A percentile compares a stretch with the other conserved stretches of the same genome.
phyloP scores from a whole-genome alignment of 495 filamentous ascomycete genomes.

The Xylona heveae region DNA sequence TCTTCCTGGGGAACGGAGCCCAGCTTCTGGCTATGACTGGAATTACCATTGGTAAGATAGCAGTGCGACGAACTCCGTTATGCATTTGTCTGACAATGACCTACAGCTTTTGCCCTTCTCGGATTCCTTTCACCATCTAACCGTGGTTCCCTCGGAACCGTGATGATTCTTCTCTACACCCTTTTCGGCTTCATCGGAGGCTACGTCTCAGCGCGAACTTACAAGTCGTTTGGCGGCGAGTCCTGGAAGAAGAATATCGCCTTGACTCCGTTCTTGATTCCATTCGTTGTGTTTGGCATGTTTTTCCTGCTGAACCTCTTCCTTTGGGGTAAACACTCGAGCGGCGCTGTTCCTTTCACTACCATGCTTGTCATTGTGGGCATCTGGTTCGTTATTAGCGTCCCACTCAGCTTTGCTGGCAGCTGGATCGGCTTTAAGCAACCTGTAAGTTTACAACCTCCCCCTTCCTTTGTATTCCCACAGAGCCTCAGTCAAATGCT shows the following conservation, averaged over 20 bases:
- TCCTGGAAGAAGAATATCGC: slow-evolving; percentile 85
- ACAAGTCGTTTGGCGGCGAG: slow-evolving; percentile 83
- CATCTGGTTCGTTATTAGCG: slow-evolving; percentile 93
- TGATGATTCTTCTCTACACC: slow-evolving; percentile 81
- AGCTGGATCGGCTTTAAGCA: slow-evolving; percentile 83
- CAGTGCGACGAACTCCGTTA: background rate
- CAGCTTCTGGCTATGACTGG: slow-evolving; percentile 97
- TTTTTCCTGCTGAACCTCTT: slow-evolving; percentile 96
- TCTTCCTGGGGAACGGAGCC: slow-evolving; percentile 81
- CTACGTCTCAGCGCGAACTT: slow-evolving; percentile 70
- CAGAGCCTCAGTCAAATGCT: too few species aligned
- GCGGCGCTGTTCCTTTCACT: slow-evolving; percentile 84
- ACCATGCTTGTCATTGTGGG: slow-evolving; percentile 85
- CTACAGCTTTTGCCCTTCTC: slow-evolving; percentile 54
- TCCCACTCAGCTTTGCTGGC: slow-evolving; percentile 73
- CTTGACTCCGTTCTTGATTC: slow-evolving; percentile 68
- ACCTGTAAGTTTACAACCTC: slow-evolving; percentile 15
- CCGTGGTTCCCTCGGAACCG: slow-evolving; percentile 77
- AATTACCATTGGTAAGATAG: slow-evolving; percentile 46
- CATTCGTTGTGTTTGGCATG: slow-evolving; percentile 61
- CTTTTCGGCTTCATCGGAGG: slow-evolving; percentile 84
- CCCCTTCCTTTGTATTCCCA: background rate
- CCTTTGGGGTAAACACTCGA: slow-evolving; percentile 75
- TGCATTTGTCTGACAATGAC: background rate
- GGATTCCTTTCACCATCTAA: slow-evolving; percentile 91